Evolutionary conservation across 768 basidiomycete species (phyloP).

Genomic region (Mycena crocata): DNA sequence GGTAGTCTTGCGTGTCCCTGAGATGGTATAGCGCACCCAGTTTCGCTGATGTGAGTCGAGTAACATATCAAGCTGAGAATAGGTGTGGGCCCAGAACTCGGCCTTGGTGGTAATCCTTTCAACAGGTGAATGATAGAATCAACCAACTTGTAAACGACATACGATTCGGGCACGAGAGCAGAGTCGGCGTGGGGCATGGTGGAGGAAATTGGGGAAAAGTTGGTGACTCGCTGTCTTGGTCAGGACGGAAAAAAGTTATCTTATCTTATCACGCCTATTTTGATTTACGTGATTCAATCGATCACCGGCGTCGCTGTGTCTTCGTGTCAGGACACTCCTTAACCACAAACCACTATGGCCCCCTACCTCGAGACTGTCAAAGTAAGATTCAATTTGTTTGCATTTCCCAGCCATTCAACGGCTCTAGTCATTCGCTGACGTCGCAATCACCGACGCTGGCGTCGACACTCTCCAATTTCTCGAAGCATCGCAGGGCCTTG

Average conservation of each 20-base stretch:
- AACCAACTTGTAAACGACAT: constrained; percentile 15
- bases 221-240: too few relatives aligned
- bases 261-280: not conserved
- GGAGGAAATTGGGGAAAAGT: not conserved
- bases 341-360: constrained; percentile 62
- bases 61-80: constrained; percentile 68
- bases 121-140: constrained; percentile 9
- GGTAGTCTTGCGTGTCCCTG: constrained; percentile 16
- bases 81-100: constrained; percentile 86
- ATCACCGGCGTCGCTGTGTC: constrained; percentile 15
- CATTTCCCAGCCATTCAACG: not conserved
- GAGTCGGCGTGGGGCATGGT: constrained; percentile 89
- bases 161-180: constrained; percentile 73
- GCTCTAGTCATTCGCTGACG: constrained; percentile 90
- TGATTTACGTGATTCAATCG: not conserved
- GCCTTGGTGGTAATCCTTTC: constrained; percentile 73
- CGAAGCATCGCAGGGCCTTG: constrained; percentile 88
- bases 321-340: constrained; percentile 30
- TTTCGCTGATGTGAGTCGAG: constrained; percentile 71
- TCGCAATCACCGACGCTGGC: constrained; percentile 85
- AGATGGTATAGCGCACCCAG: constrained; percentile 69
- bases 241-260: not conserved
- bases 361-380: constrained; percentile 81
- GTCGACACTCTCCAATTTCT: constrained; percentile 91
- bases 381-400: constrained; percentile 49